Conservation (phyloP, 176 grass and related monocot species). For the Stipa capillata region DNA sequence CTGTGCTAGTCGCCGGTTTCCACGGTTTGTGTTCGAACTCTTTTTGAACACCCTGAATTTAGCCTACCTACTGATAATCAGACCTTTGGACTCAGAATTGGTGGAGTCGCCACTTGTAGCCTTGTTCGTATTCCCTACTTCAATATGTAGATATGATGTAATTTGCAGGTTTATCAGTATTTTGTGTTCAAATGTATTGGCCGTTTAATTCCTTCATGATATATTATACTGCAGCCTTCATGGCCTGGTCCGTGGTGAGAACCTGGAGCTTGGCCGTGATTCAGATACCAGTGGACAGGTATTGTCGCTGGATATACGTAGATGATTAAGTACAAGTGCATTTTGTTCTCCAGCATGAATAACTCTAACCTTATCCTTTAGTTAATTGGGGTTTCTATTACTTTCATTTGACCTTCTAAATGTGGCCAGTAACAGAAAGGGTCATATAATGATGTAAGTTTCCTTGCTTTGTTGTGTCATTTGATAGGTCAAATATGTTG, state of each 20-base stretch:
- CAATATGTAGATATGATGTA: slow-evolving; percentile 3
- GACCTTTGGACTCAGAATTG: background rate
- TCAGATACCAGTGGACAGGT: slow-evolving; percentile 90
- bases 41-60: too few species aligned
- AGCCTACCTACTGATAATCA: background rate
- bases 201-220: slow-evolving; percentile 35
- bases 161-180: background rate
- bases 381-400: background rate
- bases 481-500: slow-evolving; percentile 83
- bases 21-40: too few species aligned
- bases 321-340: background rate
- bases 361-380: background rate
- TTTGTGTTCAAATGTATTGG: slow-evolving; percentile 7
- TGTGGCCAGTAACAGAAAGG: background rate
- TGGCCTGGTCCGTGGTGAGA: slow-evolving; percentile 78
- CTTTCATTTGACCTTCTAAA: slow-evolving; percentile 3
- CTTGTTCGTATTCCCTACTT: background rate
- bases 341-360: slow-evolving; percentile 9
- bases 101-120: background rate
- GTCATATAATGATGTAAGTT: slow-evolving; percentile 1
- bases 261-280: slow-evolving; percentile 90
- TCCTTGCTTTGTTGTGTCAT: slow-evolving; percentile 14
- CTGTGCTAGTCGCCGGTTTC: too few species aligned
- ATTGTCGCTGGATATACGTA: background rate
- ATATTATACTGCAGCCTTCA: slow-evolving; percentile 53